These are phyloP conservation scores for Calocybe cyanea DNA, from an alignment of 768 basidiomycete genomes.

Conservation along the genomic window DNA sequence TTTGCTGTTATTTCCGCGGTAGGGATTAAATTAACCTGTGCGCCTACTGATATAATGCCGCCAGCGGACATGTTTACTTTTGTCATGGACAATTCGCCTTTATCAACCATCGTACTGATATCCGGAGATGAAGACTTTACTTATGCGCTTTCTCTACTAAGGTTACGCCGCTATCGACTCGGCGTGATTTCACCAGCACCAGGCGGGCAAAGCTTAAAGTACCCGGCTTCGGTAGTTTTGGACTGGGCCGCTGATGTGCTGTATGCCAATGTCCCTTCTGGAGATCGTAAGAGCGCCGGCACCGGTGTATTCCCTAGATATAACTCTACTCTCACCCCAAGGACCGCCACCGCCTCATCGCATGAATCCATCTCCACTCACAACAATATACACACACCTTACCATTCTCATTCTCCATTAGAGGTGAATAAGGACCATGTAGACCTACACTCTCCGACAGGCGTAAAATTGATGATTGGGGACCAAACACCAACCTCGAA, in stretches of 20 bases:
- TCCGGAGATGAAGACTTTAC: conserved; percentile 66
- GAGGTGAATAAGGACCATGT: too few relatives aligned
- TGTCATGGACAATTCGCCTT: conserved; percentile 52
- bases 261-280: conserved; percentile 12
- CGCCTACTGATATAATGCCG: background rate
- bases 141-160: conserved; percentile 57
- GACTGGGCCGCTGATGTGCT: conserved; percentile 46
- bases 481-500: too few relatives aligned
- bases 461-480: too few relatives aligned
- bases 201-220: conserved; percentile 42
- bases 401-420: too few relatives aligned
- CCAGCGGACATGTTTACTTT: conserved; percentile 66
- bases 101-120: conserved; percentile 54
- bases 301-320: too few relatives aligned
- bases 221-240: conserved; percentile 49
- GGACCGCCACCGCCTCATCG: too few relatives aligned
- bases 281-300: too few relatives aligned
- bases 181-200: conserved; percentile 44
- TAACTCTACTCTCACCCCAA: too few relatives aligned
- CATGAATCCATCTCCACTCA: too few relatives aligned
- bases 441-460: too few relatives aligned
- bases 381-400: too few relatives aligned
- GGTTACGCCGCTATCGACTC: conserved; percentile 49
- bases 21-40: too few relatives aligned
- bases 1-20: background rate